Evolutionary conservation across 352 stramenopile genomes (phyloP).

Genomic region (Pythium brassicae): DNA sequence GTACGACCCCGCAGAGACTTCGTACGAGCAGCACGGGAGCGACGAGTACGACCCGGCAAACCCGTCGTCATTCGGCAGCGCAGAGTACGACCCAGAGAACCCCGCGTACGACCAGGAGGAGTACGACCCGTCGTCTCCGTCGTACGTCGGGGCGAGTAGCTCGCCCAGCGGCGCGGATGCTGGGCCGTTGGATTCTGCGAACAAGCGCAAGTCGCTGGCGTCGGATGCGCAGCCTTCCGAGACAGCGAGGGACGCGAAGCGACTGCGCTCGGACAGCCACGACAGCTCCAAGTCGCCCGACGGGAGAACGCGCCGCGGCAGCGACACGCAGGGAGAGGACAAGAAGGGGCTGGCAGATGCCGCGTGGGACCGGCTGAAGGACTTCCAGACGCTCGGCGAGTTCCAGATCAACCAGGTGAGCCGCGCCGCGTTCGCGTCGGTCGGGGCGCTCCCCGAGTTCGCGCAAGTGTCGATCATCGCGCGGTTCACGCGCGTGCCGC

Average conservation of each 20-base stretch:
- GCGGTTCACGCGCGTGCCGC: slow-evolving; percentile 56
- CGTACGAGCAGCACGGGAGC: slow-evolving; percentile 9
- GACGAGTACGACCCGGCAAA: slow-evolving; percentile 26
- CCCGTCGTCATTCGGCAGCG: slow-evolving; percentile 2
- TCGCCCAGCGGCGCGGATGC: background rate
- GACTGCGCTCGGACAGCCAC: slow-evolving; percentile 19
- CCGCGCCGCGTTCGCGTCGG: slow-evolving; percentile 56
- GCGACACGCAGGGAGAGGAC: slow-evolving; percentile 22
- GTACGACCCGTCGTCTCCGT: slow-evolving; percentile 21
- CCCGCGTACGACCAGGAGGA: slow-evolving; percentile 29
- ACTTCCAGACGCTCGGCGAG: slow-evolving; percentile 47
- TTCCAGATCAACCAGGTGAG: slow-evolving; percentile 75
- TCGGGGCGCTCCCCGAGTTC: slow-evolving; percentile 69
- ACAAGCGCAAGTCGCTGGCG: background rate
- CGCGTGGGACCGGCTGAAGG: slow-evolving; percentile 73
- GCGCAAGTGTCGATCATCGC: slow-evolving; percentile 68
- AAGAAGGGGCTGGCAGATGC: slow-evolving; percentile 53
- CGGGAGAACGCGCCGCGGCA: slow-evolving; percentile 8
- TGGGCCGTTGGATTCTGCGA: background rate
- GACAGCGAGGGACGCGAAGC: slow-evolving; percentile 9
- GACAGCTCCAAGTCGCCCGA: slow-evolving; percentile 19
- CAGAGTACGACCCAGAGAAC: slow-evolving; percentile 10
- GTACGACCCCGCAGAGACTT: slow-evolving; percentile 17
- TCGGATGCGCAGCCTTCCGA: background rate
- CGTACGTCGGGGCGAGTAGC: slow-evolving; percentile 1